These are phyloP conservation scores for Suhomyces guaymorum DNA, from an alignment of 1,139 yeast species.

Conservation along the genomic window DNA sequence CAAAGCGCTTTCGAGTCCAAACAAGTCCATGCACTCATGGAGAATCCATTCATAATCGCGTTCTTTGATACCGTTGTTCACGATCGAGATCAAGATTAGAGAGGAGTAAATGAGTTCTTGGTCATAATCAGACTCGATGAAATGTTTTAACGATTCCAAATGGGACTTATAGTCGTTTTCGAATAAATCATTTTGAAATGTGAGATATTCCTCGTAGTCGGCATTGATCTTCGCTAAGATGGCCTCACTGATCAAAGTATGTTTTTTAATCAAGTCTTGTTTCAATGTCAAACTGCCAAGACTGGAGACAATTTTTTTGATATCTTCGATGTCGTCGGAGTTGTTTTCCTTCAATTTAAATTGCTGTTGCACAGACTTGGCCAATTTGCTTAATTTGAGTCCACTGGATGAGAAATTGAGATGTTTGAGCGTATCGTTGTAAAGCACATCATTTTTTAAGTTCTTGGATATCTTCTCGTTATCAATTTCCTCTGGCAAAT, in stretches of 20 bases:
- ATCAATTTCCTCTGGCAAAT: slow-evolving; percentile 21
- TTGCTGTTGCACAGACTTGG: slow-evolving; percentile 68
- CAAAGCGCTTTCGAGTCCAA: slow-evolving; percentile 53
- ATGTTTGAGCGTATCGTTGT: slow-evolving; percentile 51
- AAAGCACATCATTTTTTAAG: slow-evolving; percentile 12
- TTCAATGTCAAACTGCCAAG: slow-evolving; percentile 66
- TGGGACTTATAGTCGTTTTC: slow-evolving; percentile 58
- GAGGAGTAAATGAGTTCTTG: slow-evolving; percentile 48
- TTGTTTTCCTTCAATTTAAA: slow-evolving; percentile 60
- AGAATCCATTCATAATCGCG: slow-evolving; percentile 55
- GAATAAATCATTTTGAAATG: slow-evolving; percentile 73
- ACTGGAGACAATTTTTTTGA: slow-evolving; percentile 70
- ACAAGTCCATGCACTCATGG: slow-evolving; percentile 53
- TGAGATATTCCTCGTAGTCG: slow-evolving; percentile 57
- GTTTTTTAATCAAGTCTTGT: slow-evolving; percentile 71
- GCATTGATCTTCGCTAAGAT: slow-evolving; percentile 56
- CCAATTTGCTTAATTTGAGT: slow-evolving; percentile 64
- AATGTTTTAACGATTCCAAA: slow-evolving; percentile 46
- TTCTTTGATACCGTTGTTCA: slow-evolving; percentile 65
- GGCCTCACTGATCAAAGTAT: slow-evolving; percentile 73
- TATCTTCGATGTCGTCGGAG: slow-evolving; percentile 56
- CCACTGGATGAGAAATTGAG: slow-evolving; percentile 84
- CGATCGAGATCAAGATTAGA: slow-evolving; percentile 54
- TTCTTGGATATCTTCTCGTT: slow-evolving; percentile 4
- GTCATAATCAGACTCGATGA: slow-evolving; percentile 37